Evolutionary conservation across 768 basidiomycete species (phyloP).

Genomic region (Tulasnella sp.): DNA sequence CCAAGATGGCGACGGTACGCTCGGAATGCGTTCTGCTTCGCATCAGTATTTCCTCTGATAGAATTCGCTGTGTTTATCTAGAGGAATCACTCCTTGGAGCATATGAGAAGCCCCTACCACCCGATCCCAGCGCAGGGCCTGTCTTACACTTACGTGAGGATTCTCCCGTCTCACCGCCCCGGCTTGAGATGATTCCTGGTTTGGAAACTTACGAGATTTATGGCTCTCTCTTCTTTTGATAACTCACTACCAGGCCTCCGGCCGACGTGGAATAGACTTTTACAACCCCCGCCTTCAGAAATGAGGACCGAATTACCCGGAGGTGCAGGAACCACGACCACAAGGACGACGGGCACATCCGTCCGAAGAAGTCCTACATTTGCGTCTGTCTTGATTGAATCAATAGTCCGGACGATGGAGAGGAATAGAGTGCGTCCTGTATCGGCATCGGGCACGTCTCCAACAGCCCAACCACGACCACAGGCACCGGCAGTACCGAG

Average conservation of each 20-base stretch:
- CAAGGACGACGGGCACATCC: background rate
- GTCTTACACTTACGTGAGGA: background rate
- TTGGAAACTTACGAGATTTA: background rate
- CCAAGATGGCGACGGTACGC: background rate
- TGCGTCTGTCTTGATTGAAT: background rate
- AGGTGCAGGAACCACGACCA: background rate
- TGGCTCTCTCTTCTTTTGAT: background rate
- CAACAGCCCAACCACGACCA: background rate
- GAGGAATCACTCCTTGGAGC: background rate
- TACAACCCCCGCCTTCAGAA: conserved; percentile 1
- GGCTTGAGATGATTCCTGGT: background rate
- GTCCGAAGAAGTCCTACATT: background rate
- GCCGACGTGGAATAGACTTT: background rate
- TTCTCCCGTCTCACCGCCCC: conserved; percentile 5
- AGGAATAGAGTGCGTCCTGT: background rate
- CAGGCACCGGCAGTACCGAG: background rate
- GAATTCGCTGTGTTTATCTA: background rate
- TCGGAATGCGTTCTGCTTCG: background rate
- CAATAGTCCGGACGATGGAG: background rate
- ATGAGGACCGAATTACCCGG: conserved; percentile 1
- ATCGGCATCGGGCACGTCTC: background rate
- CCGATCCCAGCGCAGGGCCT: background rate
- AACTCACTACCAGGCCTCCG: background rate
- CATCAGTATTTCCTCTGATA: too few species aligned
- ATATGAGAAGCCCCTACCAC: background rate